Evolutionary conservation across 2,329 filamentous ascomycete species (phyloP).

Genomic region (Cadophora luteo-olivacea): DNA sequence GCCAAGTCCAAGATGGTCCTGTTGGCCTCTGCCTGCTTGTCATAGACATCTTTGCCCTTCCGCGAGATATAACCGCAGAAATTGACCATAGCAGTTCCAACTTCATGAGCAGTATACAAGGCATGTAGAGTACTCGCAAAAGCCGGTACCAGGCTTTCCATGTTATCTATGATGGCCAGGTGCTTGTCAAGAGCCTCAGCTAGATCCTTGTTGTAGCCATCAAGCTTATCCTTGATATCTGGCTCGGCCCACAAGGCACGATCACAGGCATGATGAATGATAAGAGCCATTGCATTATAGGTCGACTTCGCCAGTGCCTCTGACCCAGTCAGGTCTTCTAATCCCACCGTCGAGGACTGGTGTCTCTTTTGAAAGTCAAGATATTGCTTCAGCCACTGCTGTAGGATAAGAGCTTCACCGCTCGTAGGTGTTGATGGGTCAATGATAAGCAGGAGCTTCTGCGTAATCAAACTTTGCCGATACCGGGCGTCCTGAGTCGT

Average conservation of each 20-base stretch:
- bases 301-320: conserved; percentile 33
- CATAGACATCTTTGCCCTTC: conserved; percentile 29
- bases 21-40: conserved; percentile 31
- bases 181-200: conserved; percentile 28
- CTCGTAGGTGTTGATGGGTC: conserved; percentile 23
- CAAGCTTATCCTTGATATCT: conserved; percentile 29
- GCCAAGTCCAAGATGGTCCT: conserved; percentile 25
- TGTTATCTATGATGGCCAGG: conserved; percentile 16
- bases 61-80: conserved; percentile 34
- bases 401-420: conserved; percentile 25
- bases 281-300: conserved; percentile 34
- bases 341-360: neutral
- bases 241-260: conserved; percentile 26
- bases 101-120: conserved; percentile 41
- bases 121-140: conserved; percentile 39
- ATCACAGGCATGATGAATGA: conserved; percentile 33
- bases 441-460: conserved; percentile 35
- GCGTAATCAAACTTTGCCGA: conserved; percentile 32
- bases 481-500: conserved; percentile 33
- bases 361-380: conserved; percentile 17
- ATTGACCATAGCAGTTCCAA: conserved; percentile 32
- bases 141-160: conserved; percentile 29
- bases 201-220: conserved; percentile 31
- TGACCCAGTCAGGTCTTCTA: conserved; percentile 30
- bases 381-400: conserved; percentile 30